Evolutionary conservation across 352 stramenopile genomes (phyloP).

Genomic region (Pythium brassicae): DNA sequence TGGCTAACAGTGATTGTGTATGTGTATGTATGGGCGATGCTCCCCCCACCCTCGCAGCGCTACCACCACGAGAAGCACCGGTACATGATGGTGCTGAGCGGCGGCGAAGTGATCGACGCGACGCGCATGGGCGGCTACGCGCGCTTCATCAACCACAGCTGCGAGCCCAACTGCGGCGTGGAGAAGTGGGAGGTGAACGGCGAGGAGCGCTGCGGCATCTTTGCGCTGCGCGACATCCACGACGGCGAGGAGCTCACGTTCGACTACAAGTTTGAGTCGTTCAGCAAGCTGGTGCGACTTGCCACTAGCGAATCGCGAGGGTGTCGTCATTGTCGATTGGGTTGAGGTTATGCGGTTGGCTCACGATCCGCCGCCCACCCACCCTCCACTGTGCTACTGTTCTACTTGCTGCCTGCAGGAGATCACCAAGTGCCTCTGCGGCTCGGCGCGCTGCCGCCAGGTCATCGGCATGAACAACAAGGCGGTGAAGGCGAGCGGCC

Average conservation of each 20-base stretch:
- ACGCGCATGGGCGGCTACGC: conserved; percentile 88
- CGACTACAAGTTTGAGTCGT: conserved; percentile 93
- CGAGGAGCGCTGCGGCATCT: conserved; percentile 95
- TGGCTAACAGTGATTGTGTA: neutral
- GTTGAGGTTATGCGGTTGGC: too few species aligned
- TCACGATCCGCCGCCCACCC: too few species aligned
- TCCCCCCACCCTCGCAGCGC: conserved; percentile 35
- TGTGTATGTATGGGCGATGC: too few species aligned
- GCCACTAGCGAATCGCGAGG: too few species aligned
- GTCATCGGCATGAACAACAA: conserved; percentile 74
- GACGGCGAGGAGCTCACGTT: conserved; percentile 91
- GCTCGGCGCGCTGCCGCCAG: conserved; percentile 53
- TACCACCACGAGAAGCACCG: conserved; percentile 83
- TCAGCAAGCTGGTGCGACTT: conserved; percentile 38
- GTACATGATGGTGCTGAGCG: conserved; percentile 85
- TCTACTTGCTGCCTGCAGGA: conserved; percentile 40
- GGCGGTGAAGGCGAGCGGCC: conserved; percentile 21
- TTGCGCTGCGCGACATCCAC: conserved; percentile 86
- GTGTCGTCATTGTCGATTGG: too few species aligned
- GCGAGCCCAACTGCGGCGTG: conserved; percentile 91
- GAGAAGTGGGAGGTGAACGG: conserved; percentile 93
- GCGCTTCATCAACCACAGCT: conserved; percentile 96
- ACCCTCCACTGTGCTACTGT: too few species aligned
- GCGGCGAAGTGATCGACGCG: conserved; percentile 85
- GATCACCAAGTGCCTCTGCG: conserved; percentile 68